Percentiles rank a stretch among this genome's conserved stretches.
Evolutionary conservation across 768 basidiomycete species (phyloP).

Genomic region (Rhodotorula kratochvilovae): DNA sequence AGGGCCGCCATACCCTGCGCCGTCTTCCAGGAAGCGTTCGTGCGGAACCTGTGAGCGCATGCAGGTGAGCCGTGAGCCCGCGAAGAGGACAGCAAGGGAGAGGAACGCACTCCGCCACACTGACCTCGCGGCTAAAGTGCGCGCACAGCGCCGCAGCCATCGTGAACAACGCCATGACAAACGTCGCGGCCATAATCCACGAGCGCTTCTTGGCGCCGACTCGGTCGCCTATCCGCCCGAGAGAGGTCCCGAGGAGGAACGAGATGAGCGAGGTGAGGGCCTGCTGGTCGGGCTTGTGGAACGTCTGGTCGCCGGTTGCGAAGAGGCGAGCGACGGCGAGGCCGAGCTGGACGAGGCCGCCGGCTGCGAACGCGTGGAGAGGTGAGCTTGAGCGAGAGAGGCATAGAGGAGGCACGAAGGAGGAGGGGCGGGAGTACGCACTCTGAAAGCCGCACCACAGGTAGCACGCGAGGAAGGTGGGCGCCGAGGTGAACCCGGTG

Average conservation of each 20-base stretch:
- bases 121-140: constrained; percentile 12
- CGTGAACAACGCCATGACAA: constrained; percentile 18
- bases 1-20: constrained; percentile 64
- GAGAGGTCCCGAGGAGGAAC: constrained; percentile 30
- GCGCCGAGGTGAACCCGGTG: constrained; percentile 52
- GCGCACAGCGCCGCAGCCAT: constrained; percentile 42
- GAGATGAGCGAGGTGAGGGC: constrained; percentile 37
- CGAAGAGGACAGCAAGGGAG: neutral
- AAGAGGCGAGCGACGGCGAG: constrained; percentile 80
- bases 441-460: constrained; percentile 53
- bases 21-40: constrained; percentile 67
- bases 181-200: constrained; percentile 29
- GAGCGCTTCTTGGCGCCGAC: constrained; percentile 53
- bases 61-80: too few species aligned
- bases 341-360: constrained; percentile 58
- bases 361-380: constrained; percentile 23
- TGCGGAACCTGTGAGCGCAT: constrained; percentile 49
- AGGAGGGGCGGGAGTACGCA: neutral
- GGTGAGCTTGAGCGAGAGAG: neutral
- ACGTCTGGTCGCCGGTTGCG: constrained; percentile 53
- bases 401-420: neutral
- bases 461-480: constrained; percentile 72
- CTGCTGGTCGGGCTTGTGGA: constrained; percentile 69
- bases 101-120: constrained; percentile 19
- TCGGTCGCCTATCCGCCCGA: constrained; percentile 70